These are phyloP conservation scores for Trypanosoma avium DNA, from an alignment of 208 protist species.

Conservation along the genomic window DNA sequence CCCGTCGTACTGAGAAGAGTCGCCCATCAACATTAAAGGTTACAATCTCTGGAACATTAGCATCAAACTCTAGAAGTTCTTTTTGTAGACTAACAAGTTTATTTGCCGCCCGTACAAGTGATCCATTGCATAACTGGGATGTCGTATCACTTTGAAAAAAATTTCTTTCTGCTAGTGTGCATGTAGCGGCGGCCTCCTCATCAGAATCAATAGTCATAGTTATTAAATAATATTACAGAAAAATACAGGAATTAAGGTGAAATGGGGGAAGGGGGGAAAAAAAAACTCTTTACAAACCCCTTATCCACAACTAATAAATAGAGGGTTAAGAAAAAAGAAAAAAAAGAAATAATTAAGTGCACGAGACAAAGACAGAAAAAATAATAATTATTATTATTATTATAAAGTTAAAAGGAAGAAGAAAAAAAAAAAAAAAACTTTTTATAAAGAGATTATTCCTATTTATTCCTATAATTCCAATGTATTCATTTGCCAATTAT, in stretches of 20 bases:
- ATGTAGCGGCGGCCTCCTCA: slow-evolving; percentile 27
- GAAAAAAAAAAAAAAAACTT: no score
- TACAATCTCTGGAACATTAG: slow-evolving; percentile 46
- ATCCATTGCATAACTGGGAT: neutral
- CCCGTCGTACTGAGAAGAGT: slow-evolving; percentile 40
- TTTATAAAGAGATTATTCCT: no score
- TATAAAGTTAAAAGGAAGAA: no score
- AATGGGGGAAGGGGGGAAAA: no score
- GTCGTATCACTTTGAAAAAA: neutral
- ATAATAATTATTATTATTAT: no score
- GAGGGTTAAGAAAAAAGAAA: neutral
- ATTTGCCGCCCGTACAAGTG: slow-evolving; percentile 7
- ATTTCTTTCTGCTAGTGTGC: neutral
- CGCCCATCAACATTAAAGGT: slow-evolving; percentile 44
- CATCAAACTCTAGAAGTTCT: slow-evolving; percentile 31
- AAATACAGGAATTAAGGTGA: no score
- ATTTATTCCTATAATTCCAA: no score
- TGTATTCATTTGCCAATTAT: no score
- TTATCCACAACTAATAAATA: neutral
- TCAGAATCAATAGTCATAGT: slow-evolving; percentile 23
- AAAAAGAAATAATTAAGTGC: neutral
- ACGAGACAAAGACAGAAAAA: no score
- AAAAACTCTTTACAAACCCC: no score
- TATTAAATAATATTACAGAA: neutral
- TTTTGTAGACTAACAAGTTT: slow-evolving; percentile 17